Evolutionary conservation across 805 yeast species (phyloP), one percentile per base, ranked within the genome.

Genomic region (Candida jianshihensis): DNA sequence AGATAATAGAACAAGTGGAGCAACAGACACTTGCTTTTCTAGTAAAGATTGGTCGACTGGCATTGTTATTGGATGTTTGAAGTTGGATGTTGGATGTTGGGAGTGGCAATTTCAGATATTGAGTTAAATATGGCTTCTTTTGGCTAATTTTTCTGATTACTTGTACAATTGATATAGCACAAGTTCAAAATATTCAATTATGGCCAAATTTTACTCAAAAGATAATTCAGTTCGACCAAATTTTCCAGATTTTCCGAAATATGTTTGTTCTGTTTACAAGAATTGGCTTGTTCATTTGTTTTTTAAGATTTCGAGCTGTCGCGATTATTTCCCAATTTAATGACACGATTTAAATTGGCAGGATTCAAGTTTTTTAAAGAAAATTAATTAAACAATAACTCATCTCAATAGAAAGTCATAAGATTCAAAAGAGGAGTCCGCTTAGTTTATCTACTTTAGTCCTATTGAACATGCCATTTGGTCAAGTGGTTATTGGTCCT

Each of bases 401-500:
- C n/a, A n/a, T n/a, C n/a, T n/a, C n/a, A n/a, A n/a, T n/a, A n/a
- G n/a, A n/a, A n/a, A n/a, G n/a, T n/a, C n/a, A n/a, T n/a, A n/a
- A n/a, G n/a, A n/a, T 10, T 9, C 9, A 31, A 22, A 26, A 32
- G 24, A 21, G 24, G 11, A 21, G 26, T 20, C 22, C 9, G 7
- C 22, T 20, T 20, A 7, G 9, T 7, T 10, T 20, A 20, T 7
- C 22, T 10, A 20, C 22, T 20, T 20, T 7, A 20, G 9, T 20
- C 7, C 22, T 20, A 20, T 10, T 20, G 7, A 20, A 20, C 10
- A 20, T 74, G 79, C 65, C 78, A 8, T 84, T 84, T 59, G 96
- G 95, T 4, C 96, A 92, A 61, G 75, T 92, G 9, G 89, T 90
- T 9, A 87, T 92, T 26, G 99, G 99, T 0, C 97, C 98, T 0